Conservation (phyloP, 805 yeast species). For the Spathaspora sp. region DNA sequence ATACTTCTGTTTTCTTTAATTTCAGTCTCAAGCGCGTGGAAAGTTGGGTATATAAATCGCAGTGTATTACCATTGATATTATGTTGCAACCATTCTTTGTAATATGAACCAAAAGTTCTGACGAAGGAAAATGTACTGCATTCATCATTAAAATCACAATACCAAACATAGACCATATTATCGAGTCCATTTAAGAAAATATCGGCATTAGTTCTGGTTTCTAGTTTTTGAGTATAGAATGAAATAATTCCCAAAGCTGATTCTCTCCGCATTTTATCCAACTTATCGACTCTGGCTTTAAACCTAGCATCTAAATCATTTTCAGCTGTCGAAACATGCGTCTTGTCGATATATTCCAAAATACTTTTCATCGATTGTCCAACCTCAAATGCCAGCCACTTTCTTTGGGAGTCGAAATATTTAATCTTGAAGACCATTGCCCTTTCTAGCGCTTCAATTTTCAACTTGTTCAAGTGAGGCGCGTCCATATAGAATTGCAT, state of each 20-base stretch:
- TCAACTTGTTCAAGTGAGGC: not conserved
- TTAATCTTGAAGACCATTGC: not conserved
- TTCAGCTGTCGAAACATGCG: not conserved
- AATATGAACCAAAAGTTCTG: not conserved
- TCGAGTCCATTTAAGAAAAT: not conserved
- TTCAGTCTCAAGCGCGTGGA: no score
- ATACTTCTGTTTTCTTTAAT: no score
- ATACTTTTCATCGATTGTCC: not conserved
- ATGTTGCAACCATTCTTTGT: not conserved
- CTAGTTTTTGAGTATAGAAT: not conserved
- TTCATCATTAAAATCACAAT: not conserved
- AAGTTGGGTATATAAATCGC: no score
- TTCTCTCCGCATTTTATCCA: not conserved
- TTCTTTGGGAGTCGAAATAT: not conserved
- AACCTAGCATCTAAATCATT: no score
- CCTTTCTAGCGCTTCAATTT: not conserved
- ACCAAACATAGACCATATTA: not conserved
- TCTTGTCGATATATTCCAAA: not conserved
- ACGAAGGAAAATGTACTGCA: not conserved
- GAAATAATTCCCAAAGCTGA: not conserved
- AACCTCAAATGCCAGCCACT: not conserved
- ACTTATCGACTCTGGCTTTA: not conserved
- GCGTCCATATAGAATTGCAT: not conserved
- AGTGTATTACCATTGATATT: not conserved
- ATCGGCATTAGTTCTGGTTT: not conserved